Conservation (phyloP, 2,329 filamentous ascomycete genomes). For the Penicillium sp. region DNA sequence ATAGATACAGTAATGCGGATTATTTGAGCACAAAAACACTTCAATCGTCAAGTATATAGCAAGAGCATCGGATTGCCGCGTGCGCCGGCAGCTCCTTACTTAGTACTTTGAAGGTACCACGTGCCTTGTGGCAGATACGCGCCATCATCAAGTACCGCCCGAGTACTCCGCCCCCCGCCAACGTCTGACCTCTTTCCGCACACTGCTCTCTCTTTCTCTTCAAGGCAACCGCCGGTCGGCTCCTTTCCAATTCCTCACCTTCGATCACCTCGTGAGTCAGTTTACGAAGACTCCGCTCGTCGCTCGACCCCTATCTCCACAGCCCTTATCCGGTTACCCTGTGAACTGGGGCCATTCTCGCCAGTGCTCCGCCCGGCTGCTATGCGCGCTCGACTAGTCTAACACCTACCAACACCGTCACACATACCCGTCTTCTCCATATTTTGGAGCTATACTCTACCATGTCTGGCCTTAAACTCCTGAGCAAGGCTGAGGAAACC, state of each 20-base stretch:
- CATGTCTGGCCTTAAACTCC: constrained; percentile 60
- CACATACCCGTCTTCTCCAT: background rate
- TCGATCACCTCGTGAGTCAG: background rate
- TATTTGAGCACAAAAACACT: background rate
- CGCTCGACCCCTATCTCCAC: background rate
- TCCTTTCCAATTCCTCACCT: constrained; percentile 14
- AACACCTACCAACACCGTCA: background rate
- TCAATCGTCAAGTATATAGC: background rate
- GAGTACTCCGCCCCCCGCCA: constrained; percentile 18
- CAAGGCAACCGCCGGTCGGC: constrained; percentile 29
- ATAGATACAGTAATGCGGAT: background rate
- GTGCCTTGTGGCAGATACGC: constrained; percentile 14
- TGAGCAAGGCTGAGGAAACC: constrained; percentile 92
- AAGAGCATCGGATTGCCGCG: background rate
- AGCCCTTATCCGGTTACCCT: constrained; percentile 1
- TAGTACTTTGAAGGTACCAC: constrained; percentile 20
- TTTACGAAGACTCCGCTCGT: background rate
- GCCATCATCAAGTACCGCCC: constrained; percentile 13
- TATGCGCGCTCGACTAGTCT: constrained; percentile 18
- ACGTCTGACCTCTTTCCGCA: constrained; percentile 5
- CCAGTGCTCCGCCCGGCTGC: constrained; percentile 16
- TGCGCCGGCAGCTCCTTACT: constrained; percentile 4
- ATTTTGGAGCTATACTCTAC: constrained; percentile 2
- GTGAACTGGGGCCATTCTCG: constrained; percentile 16
- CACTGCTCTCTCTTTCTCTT: constrained; percentile 3